A percentile compares a stretch with the other conserved stretches of the same genome.
Conservation (phyloP, 208 protist genomes). For the Lotmaria passim region DNA sequence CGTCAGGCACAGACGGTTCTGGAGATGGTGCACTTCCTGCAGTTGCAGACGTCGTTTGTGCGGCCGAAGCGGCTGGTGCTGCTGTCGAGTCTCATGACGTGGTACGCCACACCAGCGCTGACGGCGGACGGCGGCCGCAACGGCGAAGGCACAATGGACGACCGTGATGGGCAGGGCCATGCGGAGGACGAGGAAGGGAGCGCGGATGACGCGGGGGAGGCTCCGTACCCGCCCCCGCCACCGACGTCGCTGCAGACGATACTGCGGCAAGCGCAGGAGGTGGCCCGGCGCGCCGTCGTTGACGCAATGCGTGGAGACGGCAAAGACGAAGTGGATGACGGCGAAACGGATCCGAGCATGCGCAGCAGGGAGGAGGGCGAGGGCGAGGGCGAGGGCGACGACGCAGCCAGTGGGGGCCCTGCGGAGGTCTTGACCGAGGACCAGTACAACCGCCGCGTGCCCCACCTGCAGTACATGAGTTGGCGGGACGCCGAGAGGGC, state of each 20-base stretch:
- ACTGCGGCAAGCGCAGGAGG: conserved; percentile 20
- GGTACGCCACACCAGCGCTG: conserved; percentile 85
- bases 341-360: conserved; percentile 9
- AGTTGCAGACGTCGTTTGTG: conserved; percentile 54
- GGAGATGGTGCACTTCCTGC: conserved; percentile 75
- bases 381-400: conserved; percentile 35
- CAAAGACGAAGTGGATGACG: conserved; percentile 24
- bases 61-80: conserved; percentile 86
- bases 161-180: too few relatives aligned
- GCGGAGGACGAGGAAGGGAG: conserved; percentile 16
- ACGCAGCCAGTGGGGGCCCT: conserved; percentile 17
- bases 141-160: conserved; percentile 32
- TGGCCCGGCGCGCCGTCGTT: conserved; percentile 21
- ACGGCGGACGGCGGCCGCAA: conserved; percentile 22
- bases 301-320: conserved; percentile 32
- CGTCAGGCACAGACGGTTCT: conserved; percentile 85
- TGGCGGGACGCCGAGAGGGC: conserved; percentile 93
- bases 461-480: conserved; percentile 91
- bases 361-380: conserved; percentile 25
- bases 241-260: conserved; percentile 24
- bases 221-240: conserved; percentile 50
- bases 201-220: conserved; percentile 32
- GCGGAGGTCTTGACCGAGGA: conserved; percentile 92
- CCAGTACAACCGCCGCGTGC: conserved; percentile 92
- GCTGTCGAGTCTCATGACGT: conserved; percentile 89